A percentile compares a stretch with the other conserved stretches of the same genome.
These are phyloP conservation scores for Cyclotella baltica DNA, from an alignment of 108 stramenopile genomes.

Conservation along the genomic window DNA sequence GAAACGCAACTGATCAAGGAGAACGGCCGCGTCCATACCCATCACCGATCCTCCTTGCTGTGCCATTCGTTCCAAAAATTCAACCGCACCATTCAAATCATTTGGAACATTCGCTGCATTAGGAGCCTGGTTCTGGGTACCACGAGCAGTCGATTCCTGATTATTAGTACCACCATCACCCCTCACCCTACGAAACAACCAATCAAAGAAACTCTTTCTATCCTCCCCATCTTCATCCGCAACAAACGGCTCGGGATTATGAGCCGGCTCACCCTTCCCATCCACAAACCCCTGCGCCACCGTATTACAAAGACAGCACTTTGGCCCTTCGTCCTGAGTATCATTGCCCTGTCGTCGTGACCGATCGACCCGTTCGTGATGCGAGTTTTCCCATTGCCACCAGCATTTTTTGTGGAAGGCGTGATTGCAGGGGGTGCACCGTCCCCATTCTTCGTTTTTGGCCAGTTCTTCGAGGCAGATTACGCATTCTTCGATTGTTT, in stretches of 20 bases:
- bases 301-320: slow-evolving; percentile 52
- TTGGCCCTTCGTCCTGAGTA: slow-evolving; percentile 13
- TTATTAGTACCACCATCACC: background rate
- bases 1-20: slow-evolving; percentile 15
- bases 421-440: slow-evolving; percentile 46
- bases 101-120: background rate
- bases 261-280: slow-evolving; percentile 38
- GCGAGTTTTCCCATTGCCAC: slow-evolving; percentile 54
- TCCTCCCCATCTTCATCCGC: slow-evolving; percentile 17
- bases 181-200: background rate
- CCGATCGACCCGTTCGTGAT: slow-evolving; percentile 27
- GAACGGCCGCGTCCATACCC: slow-evolving; percentile 16
- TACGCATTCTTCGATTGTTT: slow-evolving; percentile 47
- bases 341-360: background rate
- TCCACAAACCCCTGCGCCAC: slow-evolving; percentile 42
- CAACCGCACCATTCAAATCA: background rate
- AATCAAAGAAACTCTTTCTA: slow-evolving; percentile 3
- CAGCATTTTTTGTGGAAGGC: slow-evolving; percentile 51
- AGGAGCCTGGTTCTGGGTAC: no score
- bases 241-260: slow-evolving; percentile 43
- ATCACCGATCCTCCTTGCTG: slow-evolving; percentile 10
- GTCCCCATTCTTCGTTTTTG: slow-evolving; percentile 31
- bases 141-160: background rate
- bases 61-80: slow-evolving; percentile 23
- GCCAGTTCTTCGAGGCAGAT: slow-evolving; percentile 49